A percentile compares a stretch with the other conserved stretches of the same genome.
phyloP scores from a whole-genome alignment of 495 filamentous ascomycete species.

The Daldinia concentrica region DNA sequence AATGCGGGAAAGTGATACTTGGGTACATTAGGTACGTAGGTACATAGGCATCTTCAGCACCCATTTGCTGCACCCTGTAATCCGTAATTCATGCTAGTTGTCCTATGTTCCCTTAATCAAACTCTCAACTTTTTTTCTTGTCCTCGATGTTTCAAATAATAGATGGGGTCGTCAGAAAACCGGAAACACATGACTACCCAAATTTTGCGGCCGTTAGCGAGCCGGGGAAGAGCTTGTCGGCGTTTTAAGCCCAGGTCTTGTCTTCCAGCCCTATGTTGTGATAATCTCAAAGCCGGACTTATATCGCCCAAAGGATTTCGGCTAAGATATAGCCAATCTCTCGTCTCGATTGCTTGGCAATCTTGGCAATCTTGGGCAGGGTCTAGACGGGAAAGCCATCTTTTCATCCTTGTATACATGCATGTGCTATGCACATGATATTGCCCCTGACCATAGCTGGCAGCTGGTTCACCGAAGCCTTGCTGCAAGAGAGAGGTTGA shows the following conservation, averaged over 20 bases:
- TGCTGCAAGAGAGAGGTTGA: conserved; percentile 10
- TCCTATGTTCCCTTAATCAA: conserved; percentile 8
- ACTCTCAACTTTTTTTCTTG: background rate
- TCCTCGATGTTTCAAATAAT: background rate
- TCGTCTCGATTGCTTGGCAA: conserved; percentile 20
- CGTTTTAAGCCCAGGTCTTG: too few species aligned
- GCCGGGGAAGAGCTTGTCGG: background rate
- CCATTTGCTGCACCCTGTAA: background rate
- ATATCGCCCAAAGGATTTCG: conserved; percentile 21
- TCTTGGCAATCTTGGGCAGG: conserved; percentile 25
- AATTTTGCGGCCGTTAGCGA: conserved; percentile 19
- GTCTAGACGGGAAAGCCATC: conserved; percentile 19
- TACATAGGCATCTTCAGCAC: background rate
- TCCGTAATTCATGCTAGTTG: background rate
- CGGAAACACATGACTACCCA: conserved; percentile 3
- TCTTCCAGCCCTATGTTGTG: conserved; percentile 20
- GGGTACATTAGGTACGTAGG: background rate
- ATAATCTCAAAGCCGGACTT: conserved; percentile 15
- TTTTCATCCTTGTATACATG: conserved; percentile 17
- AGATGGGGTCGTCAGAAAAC: background rate
- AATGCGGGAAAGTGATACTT: conserved; percentile 1
- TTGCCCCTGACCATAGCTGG: conserved; percentile 11
- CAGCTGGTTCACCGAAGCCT: conserved; percentile 23
- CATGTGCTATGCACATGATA: conserved; percentile 13
- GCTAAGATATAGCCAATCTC: conserved; percentile 20